A percentile compares a stretch with the other conserved stretches of the same genome.
Evolutionary conservation across 257 asterid species (phyloP).

Genomic region (Forsythia suspensa): DNA sequence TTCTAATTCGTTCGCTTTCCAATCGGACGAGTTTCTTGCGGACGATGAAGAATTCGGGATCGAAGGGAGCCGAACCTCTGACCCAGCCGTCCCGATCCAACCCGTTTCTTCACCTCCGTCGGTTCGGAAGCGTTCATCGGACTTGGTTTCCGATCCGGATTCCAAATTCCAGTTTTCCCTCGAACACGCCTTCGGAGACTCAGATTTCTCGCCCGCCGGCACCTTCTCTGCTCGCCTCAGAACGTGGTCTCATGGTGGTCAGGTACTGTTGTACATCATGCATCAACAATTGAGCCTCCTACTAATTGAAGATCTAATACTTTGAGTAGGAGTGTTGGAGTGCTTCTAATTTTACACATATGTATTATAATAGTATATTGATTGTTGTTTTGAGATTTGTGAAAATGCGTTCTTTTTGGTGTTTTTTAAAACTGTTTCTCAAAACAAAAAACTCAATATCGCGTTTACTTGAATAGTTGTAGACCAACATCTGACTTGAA

Average conservation of each 20-base stretch:
- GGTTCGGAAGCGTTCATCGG: constrained; percentile 44
- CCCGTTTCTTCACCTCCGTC: constrained; percentile 35
- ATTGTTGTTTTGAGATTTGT: too few relatives aligned
- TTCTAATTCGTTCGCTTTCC: constrained; percentile 52
- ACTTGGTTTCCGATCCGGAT: constrained; percentile 60
- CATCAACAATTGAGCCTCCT: neutral
- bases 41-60: constrained; percentile 93
- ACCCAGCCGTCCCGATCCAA: constrained; percentile 29
- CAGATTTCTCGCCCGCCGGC: constrained; percentile 86
- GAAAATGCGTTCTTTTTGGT: too few relatives aligned
- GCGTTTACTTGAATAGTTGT: too few relatives aligned
- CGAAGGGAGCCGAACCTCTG: constrained; percentile 60
- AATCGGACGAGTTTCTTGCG: constrained; percentile 81
- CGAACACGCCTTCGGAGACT: constrained; percentile 91
- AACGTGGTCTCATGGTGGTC: constrained; percentile 72
- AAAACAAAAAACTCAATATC: too few relatives aligned
- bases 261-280: constrained; percentile 45
- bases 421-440: too few relatives aligned
- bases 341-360: too few relatives aligned
- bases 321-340: neutral
- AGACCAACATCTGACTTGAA: neutral
- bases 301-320: neutral
- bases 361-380: neutral
- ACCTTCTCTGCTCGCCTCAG: constrained; percentile 88
- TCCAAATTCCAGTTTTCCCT: constrained; percentile 78